These are phyloP conservation scores for Filosporella fistucella DNA, from an alignment of 495 filamentous ascomycete genomes.

Conservation along the genomic window DNA sequence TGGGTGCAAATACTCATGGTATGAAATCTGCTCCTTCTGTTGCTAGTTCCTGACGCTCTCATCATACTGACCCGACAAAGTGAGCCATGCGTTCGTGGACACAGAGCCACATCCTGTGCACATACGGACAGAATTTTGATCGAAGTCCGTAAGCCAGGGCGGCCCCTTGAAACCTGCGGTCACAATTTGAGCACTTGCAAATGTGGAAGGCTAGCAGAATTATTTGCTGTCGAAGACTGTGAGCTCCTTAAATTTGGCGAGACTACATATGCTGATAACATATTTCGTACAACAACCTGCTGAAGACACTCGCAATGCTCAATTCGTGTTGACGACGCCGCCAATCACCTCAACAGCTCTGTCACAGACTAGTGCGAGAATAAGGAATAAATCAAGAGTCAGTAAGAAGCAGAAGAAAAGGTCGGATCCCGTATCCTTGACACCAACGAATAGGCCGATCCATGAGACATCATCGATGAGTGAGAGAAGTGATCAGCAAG, in stretches of 20 bases:
- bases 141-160: conserved; percentile 58
- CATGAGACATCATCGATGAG: too few species aligned
- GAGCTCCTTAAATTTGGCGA: background rate
- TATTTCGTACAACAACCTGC: background rate
- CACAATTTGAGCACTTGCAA: conserved; percentile 51
- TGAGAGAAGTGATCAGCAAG: too few species aligned
- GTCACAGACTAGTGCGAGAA: background rate
- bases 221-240: conserved; percentile 11
- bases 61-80: conserved; percentile 26
- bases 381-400: background rate
- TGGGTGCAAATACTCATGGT: conserved; percentile 24
- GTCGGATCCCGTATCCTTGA: too few species aligned
- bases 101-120: conserved; percentile 60
- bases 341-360: background rate
- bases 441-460: too few species aligned
- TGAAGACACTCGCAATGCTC: background rate
- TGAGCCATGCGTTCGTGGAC: conserved; percentile 60
- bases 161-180: conserved; percentile 55
- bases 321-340: background rate
- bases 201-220: conserved; percentile 37
- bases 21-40: background rate
- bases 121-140: conserved; percentile 58
- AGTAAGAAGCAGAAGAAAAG: background rate
- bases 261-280: background rate
- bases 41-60: too few species aligned